Evolutionary conservation across 768 basidiomycete species (phyloP).

Genomic region (Mrakia frigida): DNA sequence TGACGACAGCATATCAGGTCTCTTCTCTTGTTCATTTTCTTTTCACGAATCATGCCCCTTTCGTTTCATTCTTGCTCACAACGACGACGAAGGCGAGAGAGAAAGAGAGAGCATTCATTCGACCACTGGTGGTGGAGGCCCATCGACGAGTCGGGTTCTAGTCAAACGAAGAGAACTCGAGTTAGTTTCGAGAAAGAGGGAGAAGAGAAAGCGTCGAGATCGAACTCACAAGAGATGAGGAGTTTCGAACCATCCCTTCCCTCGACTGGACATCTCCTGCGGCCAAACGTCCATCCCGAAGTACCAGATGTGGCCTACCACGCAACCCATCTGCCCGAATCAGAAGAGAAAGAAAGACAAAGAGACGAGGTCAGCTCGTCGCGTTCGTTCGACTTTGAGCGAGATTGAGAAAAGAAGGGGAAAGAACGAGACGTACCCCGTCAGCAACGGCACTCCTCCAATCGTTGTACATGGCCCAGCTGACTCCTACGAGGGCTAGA

Average conservation of each 20-base stretch:
- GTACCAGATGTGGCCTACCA: constrained; percentile 27
- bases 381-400: constrained; percentile 32
- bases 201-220: neutral
- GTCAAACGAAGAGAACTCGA: neutral
- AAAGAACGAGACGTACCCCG: constrained; percentile 69
- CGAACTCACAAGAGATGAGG: constrained; percentile 23
- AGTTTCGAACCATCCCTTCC: constrained; percentile 28
- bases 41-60: constrained; percentile 1
- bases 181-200: neutral
- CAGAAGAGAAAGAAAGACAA: constrained; percentile 25
- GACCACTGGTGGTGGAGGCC: neutral
- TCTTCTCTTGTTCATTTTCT: neutral
- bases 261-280: constrained; percentile 18
- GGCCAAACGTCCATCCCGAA: constrained; percentile 32
- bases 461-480: constrained; percentile 44
- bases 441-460: constrained; percentile 58
- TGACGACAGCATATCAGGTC: neutral
- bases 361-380: constrained; percentile 30
- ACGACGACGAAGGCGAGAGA: neutral
- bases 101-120: neutral
- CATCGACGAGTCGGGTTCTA: constrained; percentile 5
- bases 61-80: neutral
- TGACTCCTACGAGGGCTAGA: constrained; percentile 79
- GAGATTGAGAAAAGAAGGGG: neutral
- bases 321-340: constrained; percentile 15